phyloP scores from a whole-genome alignment of 768 basidiomycete species.

The Agrocybe pediades region DNA sequence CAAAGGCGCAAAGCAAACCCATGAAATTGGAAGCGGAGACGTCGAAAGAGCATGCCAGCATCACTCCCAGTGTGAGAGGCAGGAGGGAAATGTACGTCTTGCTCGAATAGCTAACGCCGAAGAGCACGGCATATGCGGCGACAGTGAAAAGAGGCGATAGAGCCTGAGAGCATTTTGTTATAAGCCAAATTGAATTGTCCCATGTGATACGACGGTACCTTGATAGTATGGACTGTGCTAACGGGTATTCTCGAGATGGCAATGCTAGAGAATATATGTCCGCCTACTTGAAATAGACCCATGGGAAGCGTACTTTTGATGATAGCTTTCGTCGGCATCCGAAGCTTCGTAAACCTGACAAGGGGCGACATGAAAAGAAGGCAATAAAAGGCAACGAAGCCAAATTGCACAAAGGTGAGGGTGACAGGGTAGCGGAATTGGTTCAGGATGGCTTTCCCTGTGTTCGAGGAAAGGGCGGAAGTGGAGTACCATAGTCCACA shows the following conservation, averaged over 20 bases:
- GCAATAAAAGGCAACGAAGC: conserved; percentile 88
- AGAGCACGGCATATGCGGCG: conserved; percentile 90
- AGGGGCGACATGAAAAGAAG: conserved; percentile 79
- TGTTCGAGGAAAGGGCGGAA: conserved; percentile 94
- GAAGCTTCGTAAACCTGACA: conserved; percentile 66
- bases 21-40: conserved; percentile 82
- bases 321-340: conserved; percentile 72
- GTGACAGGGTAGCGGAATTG: conserved; percentile 95
- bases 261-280: conserved; percentile 97
- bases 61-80: conserved; percentile 95
- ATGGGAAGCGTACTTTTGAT: conserved; percentile 85
- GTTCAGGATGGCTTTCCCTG: conserved; percentile 92
- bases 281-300: conserved; percentile 97
- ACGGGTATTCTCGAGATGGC: conserved; percentile 96
- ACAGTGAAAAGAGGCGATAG: conserved; percentile 97
- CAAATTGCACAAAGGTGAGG: conserved; percentile 97
- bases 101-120: conserved; percentile 89
- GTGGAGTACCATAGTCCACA: conserved; percentile 93
- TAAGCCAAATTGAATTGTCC: not conserved
- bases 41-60: conserved; percentile 96
- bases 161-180: conserved; percentile 47
- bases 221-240: conserved; percentile 98
- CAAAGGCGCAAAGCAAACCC: conserved; percentile 94
- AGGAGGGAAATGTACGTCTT: conserved; percentile 92
- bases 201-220: conserved; percentile 53